Conservation (phyloP, 495 filamentous ascomycete species). For the Podospora pseudoanserina region DNA sequence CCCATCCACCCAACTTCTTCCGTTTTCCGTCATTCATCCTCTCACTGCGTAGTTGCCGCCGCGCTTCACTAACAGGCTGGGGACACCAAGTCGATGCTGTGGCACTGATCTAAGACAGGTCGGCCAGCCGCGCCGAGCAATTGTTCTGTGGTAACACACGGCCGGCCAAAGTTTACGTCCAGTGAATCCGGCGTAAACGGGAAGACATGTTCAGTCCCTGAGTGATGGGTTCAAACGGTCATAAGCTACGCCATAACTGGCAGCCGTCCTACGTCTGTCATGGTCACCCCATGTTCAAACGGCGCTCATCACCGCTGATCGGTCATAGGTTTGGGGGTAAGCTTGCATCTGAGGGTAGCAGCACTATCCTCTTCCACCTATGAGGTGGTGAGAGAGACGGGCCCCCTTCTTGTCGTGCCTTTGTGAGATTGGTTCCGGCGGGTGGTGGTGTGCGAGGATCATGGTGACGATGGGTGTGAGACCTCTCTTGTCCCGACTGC, state of each 20-base stretch:
- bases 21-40: conserved; percentile 9
- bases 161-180: background rate
- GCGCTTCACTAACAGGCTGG: background rate
- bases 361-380: conserved; percentile 3
- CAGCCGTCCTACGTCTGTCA: conserved; percentile 23
- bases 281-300: conserved; percentile 30
- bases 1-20: background rate
- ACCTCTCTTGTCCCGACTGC: background rate
- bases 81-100: background rate
- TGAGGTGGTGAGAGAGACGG: background rate
- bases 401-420: conserved; percentile 5
- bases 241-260: conserved; percentile 9
- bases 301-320: conserved; percentile 37
- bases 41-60: background rate
- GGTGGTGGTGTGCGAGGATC: conserved; percentile 4
- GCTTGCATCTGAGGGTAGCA: conserved; percentile 21
- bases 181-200: background rate
- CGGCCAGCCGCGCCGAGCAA: background rate
- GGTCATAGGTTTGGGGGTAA: conserved; percentile 23
- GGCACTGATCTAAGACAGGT: background rate
- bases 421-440: conserved; percentile 10
- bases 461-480: conserved; percentile 12
- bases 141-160: background rate
- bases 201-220: background rate
- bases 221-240: conserved; percentile 3